These are phyloP conservation scores for Xylariaceae sp. DNA, from an alignment of 2,329 filamentous ascomycete genomes.

Conservation along the genomic window DNA sequence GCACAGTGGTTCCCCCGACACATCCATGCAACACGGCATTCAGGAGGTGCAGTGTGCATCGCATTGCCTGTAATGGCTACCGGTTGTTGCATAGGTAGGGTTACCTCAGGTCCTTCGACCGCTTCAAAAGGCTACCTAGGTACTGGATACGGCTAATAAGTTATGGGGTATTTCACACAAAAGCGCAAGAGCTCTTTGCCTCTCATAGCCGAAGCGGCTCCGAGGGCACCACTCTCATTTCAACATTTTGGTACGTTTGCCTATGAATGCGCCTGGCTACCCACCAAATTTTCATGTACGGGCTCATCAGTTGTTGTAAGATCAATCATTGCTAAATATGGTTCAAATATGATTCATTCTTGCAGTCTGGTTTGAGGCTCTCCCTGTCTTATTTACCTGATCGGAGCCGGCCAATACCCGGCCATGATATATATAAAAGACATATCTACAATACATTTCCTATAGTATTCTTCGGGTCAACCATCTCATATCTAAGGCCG, in stretches of 20 bases:
- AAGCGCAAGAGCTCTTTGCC: background rate
- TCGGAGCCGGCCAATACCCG: constrained; percentile 14
- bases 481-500: background rate
- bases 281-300: background rate
- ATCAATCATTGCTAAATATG: too few relatives aligned
- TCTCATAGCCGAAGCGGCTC: constrained; percentile 29
- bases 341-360: background rate
- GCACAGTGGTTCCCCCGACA: too few relatives aligned
- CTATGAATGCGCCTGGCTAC: background rate
- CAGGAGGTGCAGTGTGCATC: too few relatives aligned
- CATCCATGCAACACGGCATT: too few relatives aligned
- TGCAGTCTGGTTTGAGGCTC: background rate
- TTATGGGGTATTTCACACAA: background rate
- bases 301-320: background rate
- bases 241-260: background rate
- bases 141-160: too few relatives aligned
- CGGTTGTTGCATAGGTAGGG: too few relatives aligned
- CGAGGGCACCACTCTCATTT: background rate
- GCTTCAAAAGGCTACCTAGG: too few relatives aligned
- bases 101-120: too few relatives aligned
- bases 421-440: constrained; percentile 8
- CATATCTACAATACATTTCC: background rate
- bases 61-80: too few relatives aligned
- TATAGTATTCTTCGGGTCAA: background rate
- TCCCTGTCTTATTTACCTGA: background rate